Base-by-base conservation (phyloP, 768 basidiomycete genomes). In the Leccinum incarnatum region DNA sequence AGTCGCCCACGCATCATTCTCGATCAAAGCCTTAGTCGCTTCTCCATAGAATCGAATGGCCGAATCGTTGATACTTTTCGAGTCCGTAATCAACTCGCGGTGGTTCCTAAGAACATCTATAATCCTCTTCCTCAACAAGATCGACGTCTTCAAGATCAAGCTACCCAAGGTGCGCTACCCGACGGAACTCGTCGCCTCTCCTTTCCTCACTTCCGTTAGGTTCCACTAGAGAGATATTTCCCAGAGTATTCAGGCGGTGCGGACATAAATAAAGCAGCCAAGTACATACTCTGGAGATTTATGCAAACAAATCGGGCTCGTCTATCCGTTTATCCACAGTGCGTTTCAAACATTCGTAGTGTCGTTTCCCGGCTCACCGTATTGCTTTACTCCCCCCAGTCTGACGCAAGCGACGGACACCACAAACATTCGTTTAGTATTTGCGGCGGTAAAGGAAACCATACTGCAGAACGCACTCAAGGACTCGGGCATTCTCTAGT, bases 231-330 rank as follows among this genome's bases (percentile, higher is more conserved):
- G 60, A 76, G 78, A 46, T 89, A 88, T 70, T 95, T 94, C 72
- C 85, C 91, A 4, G 93, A 95, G 67, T 95, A 95, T 72, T 89
- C 90, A 1, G 92, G 92, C 32, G 93, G 93, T 4, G 73, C 86
- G 4, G 91, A 95, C 67, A 91, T 95, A 72, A 95, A 93, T 77
- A 95, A 95, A 72, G 93, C 93, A 2, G 93, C 94, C 0, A 94
- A 95, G 65, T 96, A 93, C 63, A 94, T 98, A 54, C 77, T 98
- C 37, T 97, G 93, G 95, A 78, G 90, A 67, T 98, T 96, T 66
- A 95, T 94, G 81, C 92, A 96, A 72, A 88, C 90, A 56, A 96
- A 95, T 65, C 76, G 89, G 21, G 91, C 91, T 55, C 73, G 87
- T 53, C 74, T 95, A 64, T 93, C 88, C 57, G 90, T 97, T 19